Evolutionary conservation across 2,329 filamentous ascomycete species (phyloP).

Genomic region (Diaporthe velutina): DNA sequence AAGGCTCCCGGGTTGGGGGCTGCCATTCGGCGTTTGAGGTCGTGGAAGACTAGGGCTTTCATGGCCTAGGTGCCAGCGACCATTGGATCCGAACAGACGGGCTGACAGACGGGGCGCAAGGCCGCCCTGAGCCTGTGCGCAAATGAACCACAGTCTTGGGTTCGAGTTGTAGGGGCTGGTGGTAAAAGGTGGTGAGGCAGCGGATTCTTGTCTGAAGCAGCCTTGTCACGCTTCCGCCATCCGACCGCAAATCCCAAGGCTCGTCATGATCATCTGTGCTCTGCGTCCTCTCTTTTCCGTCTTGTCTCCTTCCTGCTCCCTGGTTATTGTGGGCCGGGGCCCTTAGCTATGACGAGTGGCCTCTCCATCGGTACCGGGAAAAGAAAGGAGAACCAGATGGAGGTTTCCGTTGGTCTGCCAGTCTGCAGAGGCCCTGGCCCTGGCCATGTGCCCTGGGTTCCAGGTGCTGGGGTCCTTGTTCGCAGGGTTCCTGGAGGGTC

Average conservation of each 20-base stretch:
- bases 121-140: conserved; percentile 16
- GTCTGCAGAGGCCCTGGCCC: conserved; percentile 3
- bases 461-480: background rate
- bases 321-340: conserved; percentile 8
- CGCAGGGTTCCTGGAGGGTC: conserved; percentile 1
- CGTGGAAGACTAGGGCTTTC: conserved; percentile 14
- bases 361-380: conserved; percentile 12
- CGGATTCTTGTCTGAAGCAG: conserved; percentile 6
- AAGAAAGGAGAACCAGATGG: background rate
- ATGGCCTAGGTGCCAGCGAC: conserved; percentile 28
- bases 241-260: conserved; percentile 9
- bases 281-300: background rate
- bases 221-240: background rate
- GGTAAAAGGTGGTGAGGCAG: background rate
- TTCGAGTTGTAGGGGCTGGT: background rate
- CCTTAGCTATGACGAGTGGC: conserved; percentile 7
- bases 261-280: background rate
- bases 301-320: background rate
- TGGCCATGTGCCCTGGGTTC: background rate
- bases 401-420: conserved; percentile 10
- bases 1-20: background rate
- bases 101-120: background rate
- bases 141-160: background rate
- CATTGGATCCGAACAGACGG: background rate
- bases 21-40: background rate